These are phyloP conservation scores for Achlya hypogyna DNA, from an alignment of 352 stramenopile genomes.

Conservation along the genomic window DNA sequence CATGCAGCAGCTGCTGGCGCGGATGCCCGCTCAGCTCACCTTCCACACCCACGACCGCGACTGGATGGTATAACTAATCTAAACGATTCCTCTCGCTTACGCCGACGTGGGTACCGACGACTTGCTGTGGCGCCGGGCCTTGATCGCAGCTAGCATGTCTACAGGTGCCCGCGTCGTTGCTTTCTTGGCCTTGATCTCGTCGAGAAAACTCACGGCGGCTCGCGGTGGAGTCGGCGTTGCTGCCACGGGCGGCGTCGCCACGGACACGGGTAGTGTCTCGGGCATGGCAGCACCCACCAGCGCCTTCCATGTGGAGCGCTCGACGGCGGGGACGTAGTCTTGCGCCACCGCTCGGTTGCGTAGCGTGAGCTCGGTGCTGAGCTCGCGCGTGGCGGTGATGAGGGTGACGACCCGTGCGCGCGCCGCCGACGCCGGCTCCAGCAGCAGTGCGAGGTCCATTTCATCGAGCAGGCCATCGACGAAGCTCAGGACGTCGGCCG, in stretches of 20 bases:
- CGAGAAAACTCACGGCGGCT: constrained; percentile 19
- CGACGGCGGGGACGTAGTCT: background rate
- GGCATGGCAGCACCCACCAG: background rate
- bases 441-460: constrained; percentile 22
- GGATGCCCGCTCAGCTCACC: background rate
- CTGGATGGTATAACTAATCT: constrained; percentile 2
- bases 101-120: background rate
- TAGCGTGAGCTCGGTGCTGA: background rate
- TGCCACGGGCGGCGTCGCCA: background rate
- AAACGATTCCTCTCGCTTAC: background rate
- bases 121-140: constrained; percentile 29
- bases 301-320: background rate
- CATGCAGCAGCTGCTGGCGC: background rate
- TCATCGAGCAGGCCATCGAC: constrained; percentile 32
- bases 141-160: constrained; percentile 59
- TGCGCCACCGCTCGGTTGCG: background rate
- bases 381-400: background rate
- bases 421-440: constrained; percentile 12
- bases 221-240: background rate
- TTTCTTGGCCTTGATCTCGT: constrained; percentile 14
- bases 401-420: constrained; percentile 17
- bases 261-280: background rate
- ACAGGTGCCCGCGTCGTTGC: constrained; percentile 6
- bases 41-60: background rate
- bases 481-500: constrained; percentile 19